Evolutionary conservation across 2,329 filamentous ascomycete species (phyloP).

Genomic region (Didymella keratinophila): DNA sequence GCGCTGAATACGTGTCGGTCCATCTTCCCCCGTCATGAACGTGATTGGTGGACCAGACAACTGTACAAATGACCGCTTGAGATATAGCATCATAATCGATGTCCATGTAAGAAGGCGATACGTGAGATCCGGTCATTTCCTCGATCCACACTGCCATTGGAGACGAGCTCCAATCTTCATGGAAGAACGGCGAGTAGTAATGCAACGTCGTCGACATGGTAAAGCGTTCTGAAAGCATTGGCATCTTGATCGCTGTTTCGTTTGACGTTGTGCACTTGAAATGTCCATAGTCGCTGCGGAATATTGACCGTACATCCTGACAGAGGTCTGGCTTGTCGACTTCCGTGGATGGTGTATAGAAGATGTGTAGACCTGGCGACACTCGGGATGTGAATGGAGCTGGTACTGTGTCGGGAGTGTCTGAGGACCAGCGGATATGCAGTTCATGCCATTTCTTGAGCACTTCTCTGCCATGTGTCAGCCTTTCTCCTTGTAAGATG

Average conservation of each 20-base stretch:
- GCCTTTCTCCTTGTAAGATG: neutral
- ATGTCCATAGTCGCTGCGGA: constrained; percentile 41
- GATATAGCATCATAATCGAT: constrained; percentile 78
- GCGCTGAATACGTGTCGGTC: constrained; percentile 55
- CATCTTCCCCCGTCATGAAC: constrained; percentile 46
- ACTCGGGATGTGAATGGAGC: constrained; percentile 78
- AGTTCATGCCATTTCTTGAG: constrained; percentile 73
- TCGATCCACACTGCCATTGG: neutral
- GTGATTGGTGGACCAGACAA: constrained; percentile 62
- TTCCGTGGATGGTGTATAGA: constrained; percentile 69
- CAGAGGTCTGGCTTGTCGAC: constrained; percentile 32
- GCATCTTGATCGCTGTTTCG: constrained; percentile 69
- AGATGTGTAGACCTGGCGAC: constrained; percentile 82
- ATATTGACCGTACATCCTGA: constrained; percentile 8
- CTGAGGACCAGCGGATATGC: constrained; percentile 80
- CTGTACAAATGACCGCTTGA: constrained; percentile 70
- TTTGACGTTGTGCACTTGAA: constrained; percentile 61
- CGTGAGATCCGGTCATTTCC: constrained; percentile 4
- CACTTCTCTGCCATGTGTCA: constrained; percentile 57
- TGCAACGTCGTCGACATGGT: constrained; percentile 70
- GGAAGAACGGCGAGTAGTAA: constrained; percentile 65
- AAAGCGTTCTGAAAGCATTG: constrained; percentile 65
- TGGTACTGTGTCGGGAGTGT: constrained; percentile 63
- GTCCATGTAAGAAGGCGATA: constrained; percentile 71
- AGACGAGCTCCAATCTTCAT: constrained; percentile 9